Conservation (phyloP, 2,329 filamentous ascomycete species). For the Monosporascus cannonballus region DNA sequence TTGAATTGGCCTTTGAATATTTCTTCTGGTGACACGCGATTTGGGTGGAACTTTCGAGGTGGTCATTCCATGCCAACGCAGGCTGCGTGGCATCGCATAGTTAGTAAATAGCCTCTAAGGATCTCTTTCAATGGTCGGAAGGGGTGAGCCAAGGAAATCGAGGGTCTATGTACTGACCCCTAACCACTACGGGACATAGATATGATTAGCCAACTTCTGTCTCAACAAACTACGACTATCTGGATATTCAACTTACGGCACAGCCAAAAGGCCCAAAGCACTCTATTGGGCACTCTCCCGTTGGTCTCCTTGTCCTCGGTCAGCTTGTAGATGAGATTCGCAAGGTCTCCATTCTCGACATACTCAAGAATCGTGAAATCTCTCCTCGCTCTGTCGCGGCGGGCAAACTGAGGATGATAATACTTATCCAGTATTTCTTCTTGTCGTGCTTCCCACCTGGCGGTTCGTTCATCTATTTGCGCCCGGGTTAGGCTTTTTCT, state of each 20-base stretch:
- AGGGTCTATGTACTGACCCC: not conserved
- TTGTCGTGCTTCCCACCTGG: not conserved
- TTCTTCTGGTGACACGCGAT: not conserved
- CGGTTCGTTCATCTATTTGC: not conserved
- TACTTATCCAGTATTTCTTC: not conserved
- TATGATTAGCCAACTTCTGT: constrained; percentile 14
- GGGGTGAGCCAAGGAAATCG: not conserved
- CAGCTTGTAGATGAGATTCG: constrained; percentile 8
- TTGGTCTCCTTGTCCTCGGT: too few species aligned
- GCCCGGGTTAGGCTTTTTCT: not conserved
- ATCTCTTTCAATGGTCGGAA: not conserved
- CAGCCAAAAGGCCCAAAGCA: constrained; percentile 14
- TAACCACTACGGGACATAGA: constrained; percentile 3
- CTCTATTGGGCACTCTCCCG: constrained; percentile 6
- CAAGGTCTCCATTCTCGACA: constrained; percentile 11
- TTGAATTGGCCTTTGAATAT: not conserved
- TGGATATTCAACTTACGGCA: constrained; percentile 9
- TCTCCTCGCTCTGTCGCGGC: not conserved
- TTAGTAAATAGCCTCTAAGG: too few species aligned
- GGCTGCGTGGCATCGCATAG: not conserved
- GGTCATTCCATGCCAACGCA: not conserved
- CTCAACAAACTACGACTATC: not conserved
- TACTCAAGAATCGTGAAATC: constrained; percentile 16
- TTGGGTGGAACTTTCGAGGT: not conserved
- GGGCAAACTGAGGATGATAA: too few species aligned